Base-by-base conservation (phyloP, 768 basidiomycete genomes). In the Amanita exitialis region DNA sequence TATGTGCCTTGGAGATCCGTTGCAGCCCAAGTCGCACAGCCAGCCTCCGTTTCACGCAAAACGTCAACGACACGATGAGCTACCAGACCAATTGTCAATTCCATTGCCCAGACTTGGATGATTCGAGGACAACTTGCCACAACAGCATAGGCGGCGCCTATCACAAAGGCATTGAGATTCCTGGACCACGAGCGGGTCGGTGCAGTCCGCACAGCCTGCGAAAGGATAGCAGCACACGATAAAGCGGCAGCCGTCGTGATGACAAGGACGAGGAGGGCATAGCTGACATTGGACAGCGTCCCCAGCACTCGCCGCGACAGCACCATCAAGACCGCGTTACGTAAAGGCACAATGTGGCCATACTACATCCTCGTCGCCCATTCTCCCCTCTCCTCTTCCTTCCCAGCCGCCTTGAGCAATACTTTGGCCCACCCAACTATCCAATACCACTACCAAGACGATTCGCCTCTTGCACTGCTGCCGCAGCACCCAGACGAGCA, bases 381-480 rank as follows among this genome's bases (percentile, higher is more conserved):
- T 55, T 75, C 76, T 15, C 69, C 74, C 9, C 62, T 75, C 20
- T 66, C 69, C 27, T 60, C 62, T 45, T 46, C 72, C 18, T 61
- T 58, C 25, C 56, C 66, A 28, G 64, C 63, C 1, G 59, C 72
- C 2, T 66, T 68, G 9, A 72, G 70, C 27, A 69, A 69, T 25
- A 68, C 74, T n/a, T 70, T 86, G 45, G 66, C 74, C 9, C 89
- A 91, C 59, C 85, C 86, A 4, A 67, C 70, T 38, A 81, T 92
- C 15, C 83, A 90, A 57, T 90, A 90, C 62, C 84, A 87, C 58
- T 91, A 87, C 60, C 76, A 79, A 16, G 87, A 92, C 58, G 90
- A 92, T 60, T 74, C 82, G 0, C 82, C 86, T 3, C 64, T 79
- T n/a, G 65, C 77, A 9, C 65, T 90, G 10, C 66, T 88, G 36